Conservation (phyloP, 2,329 filamentous ascomycete genomes). For the Plenodomus lindquistii region DNA sequence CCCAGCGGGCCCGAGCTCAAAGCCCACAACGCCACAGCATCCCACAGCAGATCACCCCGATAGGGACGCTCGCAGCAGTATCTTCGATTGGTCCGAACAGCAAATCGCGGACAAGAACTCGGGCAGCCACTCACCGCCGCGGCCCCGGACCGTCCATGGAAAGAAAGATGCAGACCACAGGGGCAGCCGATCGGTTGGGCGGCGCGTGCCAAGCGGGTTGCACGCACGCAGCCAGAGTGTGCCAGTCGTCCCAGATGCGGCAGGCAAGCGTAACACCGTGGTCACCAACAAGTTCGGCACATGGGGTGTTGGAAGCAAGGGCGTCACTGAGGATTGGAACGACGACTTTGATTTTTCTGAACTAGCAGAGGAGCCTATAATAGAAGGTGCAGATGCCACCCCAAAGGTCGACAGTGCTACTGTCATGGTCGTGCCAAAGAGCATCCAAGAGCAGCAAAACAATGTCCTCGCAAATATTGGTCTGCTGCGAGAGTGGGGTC, state of each 20-base stretch:
- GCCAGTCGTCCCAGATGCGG: slow-evolving; percentile 66
- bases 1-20: slow-evolving; percentile 39
- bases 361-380: slow-evolving; percentile 45
- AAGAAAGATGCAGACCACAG: slow-evolving; percentile 73
- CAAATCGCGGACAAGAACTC: slow-evolving; percentile 64
- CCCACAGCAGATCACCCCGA: slow-evolving; percentile 43
- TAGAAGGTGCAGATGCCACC: slow-evolving; percentile 39
- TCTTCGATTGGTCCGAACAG: slow-evolving; percentile 80
- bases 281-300: slow-evolving; percentile 74
- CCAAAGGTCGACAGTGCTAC: slow-evolving; percentile 51
- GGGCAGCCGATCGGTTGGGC: slow-evolving; percentile 68
- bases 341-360: slow-evolving; percentile 82
- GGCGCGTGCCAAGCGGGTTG: slow-evolving; percentile 68
- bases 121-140: slow-evolving; percentile 60
- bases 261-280: slow-evolving; percentile 58
- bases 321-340: slow-evolving; percentile 84
- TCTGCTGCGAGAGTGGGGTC: slow-evolving; percentile 78
- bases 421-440: slow-evolving; percentile 73
- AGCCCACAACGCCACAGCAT: slow-evolving; percentile 45
- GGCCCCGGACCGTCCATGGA: slow-evolving; percentile 75
- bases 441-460: slow-evolving; percentile 78
- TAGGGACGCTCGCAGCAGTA: slow-evolving; percentile 60
- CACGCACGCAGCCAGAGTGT: slow-evolving; percentile 83
- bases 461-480: slow-evolving; percentile 82
- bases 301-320: slow-evolving; percentile 79